Percentiles rank a stretch among this genome's conserved stretches.
Conservation (phyloP, 139 green algal genomes). For the Chlorella sp. region DNA sequence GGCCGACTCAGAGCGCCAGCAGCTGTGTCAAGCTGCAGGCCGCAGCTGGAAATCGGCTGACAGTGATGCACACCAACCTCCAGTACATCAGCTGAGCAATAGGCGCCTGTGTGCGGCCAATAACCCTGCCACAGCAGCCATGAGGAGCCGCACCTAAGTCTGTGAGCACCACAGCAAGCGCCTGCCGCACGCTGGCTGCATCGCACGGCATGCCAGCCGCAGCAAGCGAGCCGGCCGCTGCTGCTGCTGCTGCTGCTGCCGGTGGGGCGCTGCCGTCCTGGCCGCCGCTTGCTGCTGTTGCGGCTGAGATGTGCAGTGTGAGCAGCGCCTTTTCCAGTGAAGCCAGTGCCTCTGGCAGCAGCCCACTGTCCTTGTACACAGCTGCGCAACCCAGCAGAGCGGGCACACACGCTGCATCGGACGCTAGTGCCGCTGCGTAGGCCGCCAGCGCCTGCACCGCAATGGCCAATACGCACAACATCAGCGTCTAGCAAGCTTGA, state of each 20-base stretch:
- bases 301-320: background rate
- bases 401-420: conserved; percentile 49
- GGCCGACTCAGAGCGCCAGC: background rate
- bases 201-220: background rate
- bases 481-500: too few species aligned
- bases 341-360: conserved; percentile 67
- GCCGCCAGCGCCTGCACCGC: conserved; percentile 71
- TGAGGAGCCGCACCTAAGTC: conserved; percentile 70
- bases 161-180: conserved; percentile 83
- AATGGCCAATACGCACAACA: too few species aligned
- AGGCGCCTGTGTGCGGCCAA: too few species aligned
- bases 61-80: too few species aligned
- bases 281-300: background rate
- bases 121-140: too few species aligned
- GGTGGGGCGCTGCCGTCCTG: background rate
- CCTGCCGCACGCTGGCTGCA: conserved; percentile 43
- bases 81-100: too few species aligned
- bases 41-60: background rate
- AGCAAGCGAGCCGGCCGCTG: background rate
- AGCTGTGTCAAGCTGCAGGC: background rate
- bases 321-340: conserved; percentile 41
- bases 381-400: conserved; percentile 62
- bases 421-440: conserved; percentile 65
- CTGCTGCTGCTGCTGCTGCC: background rate
- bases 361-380: conserved; percentile 72